Evolutionary conservation across 176 grass and related monocot genomes (phyloP), one percentile per base, ranked within the genome.

Genomic region (Eragrostis curvula): DNA sequence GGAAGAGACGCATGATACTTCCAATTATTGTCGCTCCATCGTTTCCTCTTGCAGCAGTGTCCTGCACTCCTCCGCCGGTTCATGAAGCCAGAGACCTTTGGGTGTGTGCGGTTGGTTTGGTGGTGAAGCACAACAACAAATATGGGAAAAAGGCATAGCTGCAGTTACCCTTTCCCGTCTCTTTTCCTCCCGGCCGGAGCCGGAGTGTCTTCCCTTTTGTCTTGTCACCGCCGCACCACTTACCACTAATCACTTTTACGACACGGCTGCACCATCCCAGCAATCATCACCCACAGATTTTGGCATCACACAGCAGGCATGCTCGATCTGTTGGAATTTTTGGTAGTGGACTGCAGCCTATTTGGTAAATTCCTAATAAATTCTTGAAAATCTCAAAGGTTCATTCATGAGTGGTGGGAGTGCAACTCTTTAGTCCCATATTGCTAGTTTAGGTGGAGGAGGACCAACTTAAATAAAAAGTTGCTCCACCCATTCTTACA

Each of bases 21-120:
- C 75, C 75, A 67, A 67, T 66, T 66, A 52, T 79, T 79, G 61
- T n/a, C n/a, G n/a, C n/a, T n/a, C n/a, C n/a, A 44, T 61, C 39
- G 40, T 47, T 21, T 0, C 27, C 17, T 57, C 51, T 16, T 74
- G 72, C 29, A 9, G 50, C 32, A 36, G 32, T 24, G 27, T 60
- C 53, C 39, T 76, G 27, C 73, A 12, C 72, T 58, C n/a, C 73
- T 62, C 20, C 55, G 23, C 32, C 32, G 32, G 32, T 4, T 42
- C 17, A 42, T 9, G 24, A 1, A 66, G 32, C 5, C 16, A 17
- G n/a, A 16, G 74, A 9, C 53, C 32, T 75, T 18, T 42, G 20
- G 21, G 42, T 23, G 12, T 5, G 15, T 6, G 17, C 7, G 50
- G 17, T 15, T 52, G 50, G 50, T 47, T 63, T 20, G 16, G 75